Percentiles rank a stretch among this genome's conserved stretches.
These are phyloP conservation scores for Withania somnifera DNA, from an alignment of 305 asterid genomes.

Conservation along the genomic window DNA sequence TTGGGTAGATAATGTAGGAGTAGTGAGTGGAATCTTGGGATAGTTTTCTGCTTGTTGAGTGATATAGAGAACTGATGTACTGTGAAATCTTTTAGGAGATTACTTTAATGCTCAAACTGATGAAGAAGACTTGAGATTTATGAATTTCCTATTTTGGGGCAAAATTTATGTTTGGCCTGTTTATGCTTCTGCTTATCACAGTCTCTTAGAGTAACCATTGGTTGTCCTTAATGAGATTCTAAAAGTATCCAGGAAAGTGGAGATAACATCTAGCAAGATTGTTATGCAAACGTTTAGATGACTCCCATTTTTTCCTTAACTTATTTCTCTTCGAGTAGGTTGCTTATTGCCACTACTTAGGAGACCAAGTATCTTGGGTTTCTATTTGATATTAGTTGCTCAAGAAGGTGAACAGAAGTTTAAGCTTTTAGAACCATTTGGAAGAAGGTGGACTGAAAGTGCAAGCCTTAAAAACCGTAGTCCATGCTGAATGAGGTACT, in stretches of 20 bases:
- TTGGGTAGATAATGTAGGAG: not conserved
- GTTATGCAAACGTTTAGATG: not conserved
- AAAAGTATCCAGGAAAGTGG: not conserved
- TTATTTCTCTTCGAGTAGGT: not conserved
- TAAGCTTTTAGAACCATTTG: not conserved
- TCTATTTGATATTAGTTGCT: not conserved
- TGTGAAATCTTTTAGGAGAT: not conserved
- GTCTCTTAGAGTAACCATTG: not conserved
- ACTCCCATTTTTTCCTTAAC: not conserved
- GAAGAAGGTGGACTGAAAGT: not conserved
- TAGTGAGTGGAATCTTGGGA: not conserved
- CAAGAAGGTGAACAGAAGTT: not conserved
- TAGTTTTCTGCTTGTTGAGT: not conserved
- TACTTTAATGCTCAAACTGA: not conserved
- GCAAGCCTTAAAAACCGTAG: not conserved
- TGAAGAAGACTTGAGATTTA: not conserved
- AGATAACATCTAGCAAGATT: not conserved
- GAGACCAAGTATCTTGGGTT: not conserved
- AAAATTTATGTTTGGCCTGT: not conserved
- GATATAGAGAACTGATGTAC: not conserved
- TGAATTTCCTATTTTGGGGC: not conserved
- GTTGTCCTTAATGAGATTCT: not conserved
- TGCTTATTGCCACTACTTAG: not conserved
- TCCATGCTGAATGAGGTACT: not conserved
- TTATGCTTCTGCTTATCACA: not conserved